Base-by-base conservation (phyloP, 2,329 filamentous ascomycete species). In the Colletotrichum simmondsii region DNA sequence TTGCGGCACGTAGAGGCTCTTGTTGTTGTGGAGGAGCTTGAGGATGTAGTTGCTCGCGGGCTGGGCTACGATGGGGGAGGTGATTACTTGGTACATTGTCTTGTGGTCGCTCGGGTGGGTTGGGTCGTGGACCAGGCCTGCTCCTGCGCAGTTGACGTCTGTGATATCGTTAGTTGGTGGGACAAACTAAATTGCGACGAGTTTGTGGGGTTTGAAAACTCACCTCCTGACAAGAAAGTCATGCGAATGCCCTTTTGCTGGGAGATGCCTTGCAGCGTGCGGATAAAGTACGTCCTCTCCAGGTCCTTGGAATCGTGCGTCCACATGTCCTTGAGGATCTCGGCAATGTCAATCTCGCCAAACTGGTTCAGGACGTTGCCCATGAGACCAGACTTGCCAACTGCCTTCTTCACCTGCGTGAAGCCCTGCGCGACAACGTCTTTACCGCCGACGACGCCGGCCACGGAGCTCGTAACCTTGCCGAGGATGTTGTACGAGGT, bases 31-130 rank as follows among this genome's bases (percentile, higher is more conserved):
- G n/a, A 99, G 91, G 79, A 99, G 90, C 82, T 97, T 97, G 77
- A 98, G 88, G 54, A 98, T 92, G 83, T 98, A 98, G 76, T 89
- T 90, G 60, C 93, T 90, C 2, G 95, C 93, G 0, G 97, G 96
- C 0, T 94, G 93, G 59, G 97, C 97, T 67, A 98, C 96, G 73
- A 99, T 94, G 7, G 95, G 92, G 3, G 95, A 95, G 2, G 95
- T 93, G 81, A 98, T 98, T 81, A 99, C 90, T 82, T 99, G 97
- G 85, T 98, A 99, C 96, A 99, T 99, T 32, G 97, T 98, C 85
- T 98, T 99, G 88, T 98, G 95, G 83, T 98, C 95, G 52, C 91
- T 92, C 0, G 96, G 96, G 81, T 97, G 94, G 24, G 93, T 90
- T 0, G 97, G 97, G 83, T 99, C 97, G 83, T 99, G 97, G 2